Base-by-base conservation (phyloP, 768 basidiomycete genomes). In the Daedaleopsis nitida region DNA sequence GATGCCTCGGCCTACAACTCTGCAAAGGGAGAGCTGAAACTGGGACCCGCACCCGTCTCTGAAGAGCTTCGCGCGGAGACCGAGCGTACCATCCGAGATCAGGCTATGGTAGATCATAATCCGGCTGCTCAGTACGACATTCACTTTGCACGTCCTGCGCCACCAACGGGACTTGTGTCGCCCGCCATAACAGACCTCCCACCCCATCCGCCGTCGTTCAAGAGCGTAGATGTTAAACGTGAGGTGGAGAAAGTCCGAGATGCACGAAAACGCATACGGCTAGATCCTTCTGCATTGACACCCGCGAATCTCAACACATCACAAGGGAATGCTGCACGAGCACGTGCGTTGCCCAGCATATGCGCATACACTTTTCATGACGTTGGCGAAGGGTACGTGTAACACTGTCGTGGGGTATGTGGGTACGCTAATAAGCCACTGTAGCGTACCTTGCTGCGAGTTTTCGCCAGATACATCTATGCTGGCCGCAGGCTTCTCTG, bases 321-420 rank as follows among this genome's bases (percentile, higher is more conserved):
- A 35, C 90, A 89, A 72, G 86, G 81, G 10, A 75, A 77, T 55
- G 73, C 83, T 35, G 70, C 80, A n/a, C 78, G 84, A 58, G 81
- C 87, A 1, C 81, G 86, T 14, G 89, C 88, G 45, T 75, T 96
- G 58, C 96, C 96, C 2, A 98, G 96, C 67, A 87, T 98, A 56
- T 97, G 96, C 66, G 87, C 93, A 7, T 98, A 97, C 70, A 98
- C 97, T 4, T 70, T 99, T 44, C 96, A 97, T 72, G 95, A 98
- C 68, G 86, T 91, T 1, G 87, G 88, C n/a, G 96, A 98, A 77
- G 92, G 94, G 96, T 97, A 70, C 68, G 89, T 74, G 37, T 19
- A 21, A 47, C 37, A 9, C 13, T 14, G 12, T 8, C 5, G 12
- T 27, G 23, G 9, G 9, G 21, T 24, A 13, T 13, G 12, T 13